Evolutionary conservation across 139 green algal species (phyloP).

Genomic region (Chlamydomonas incerta): DNA sequence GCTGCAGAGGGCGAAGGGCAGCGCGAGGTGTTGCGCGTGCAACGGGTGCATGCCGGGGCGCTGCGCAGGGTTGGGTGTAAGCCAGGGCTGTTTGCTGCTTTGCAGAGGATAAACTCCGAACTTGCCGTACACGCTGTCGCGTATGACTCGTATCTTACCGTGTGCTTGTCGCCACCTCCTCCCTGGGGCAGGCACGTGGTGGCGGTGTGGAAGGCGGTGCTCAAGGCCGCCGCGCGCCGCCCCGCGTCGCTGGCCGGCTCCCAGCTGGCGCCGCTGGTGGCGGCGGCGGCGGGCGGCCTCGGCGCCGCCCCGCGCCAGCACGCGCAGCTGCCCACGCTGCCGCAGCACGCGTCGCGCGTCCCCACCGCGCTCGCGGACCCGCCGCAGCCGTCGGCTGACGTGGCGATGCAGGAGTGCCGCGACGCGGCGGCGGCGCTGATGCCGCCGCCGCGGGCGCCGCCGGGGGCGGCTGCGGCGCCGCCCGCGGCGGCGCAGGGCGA

Average conservation of each 20-base stretch:
- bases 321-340: too few species aligned
- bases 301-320: neutral
- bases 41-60: neutral
- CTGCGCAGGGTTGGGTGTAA: neutral
- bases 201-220: neutral
- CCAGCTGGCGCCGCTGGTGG: neutral
- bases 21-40: too few species aligned
- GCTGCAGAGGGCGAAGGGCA: too few species aligned
- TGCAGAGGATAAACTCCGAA: too few species aligned
- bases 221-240: neutral
- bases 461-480: too few species aligned
- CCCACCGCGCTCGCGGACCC: neutral
- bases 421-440: neutral
- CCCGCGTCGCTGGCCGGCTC: neutral
- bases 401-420: neutral
- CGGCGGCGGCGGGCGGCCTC: neutral
- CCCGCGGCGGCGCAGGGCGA: too few species aligned
- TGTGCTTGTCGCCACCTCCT: neutral
- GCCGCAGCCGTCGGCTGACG: neutral
- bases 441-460: too few species aligned
- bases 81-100: too few species aligned
- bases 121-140: neutral
- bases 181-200: conserved; percentile 3
- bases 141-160: neutral
- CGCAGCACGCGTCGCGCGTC: too few species aligned